Percentiles rank a stretch among this genome's conserved stretches.
These are phyloP conservation scores for Starmerella davenportii DNA, from an alignment of 805 yeast species.

Conservation along the genomic window DNA sequence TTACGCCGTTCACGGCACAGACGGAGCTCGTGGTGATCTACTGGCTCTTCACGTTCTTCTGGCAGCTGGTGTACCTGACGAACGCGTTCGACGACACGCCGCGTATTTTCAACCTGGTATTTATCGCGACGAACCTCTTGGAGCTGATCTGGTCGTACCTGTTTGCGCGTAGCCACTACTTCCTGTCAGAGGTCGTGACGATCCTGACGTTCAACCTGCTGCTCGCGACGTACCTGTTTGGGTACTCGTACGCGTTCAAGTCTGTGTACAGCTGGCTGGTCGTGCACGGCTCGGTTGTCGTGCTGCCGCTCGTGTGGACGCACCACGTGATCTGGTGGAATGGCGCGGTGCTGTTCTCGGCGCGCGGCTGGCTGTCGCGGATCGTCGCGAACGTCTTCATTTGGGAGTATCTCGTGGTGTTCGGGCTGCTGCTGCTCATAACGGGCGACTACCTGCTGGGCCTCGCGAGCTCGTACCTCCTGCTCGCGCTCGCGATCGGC, in stretches of 20 bases:
- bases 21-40: slow-evolving; percentile 26
- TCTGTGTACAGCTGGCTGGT: slow-evolving; percentile 36
- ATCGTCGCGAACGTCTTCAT: slow-evolving; percentile 53
- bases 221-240: slow-evolving; percentile 35
- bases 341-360: slow-evolving; percentile 59
- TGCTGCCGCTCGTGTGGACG: slow-evolving; percentile 61
- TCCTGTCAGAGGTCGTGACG: slow-evolving; percentile 40
- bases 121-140: slow-evolving; percentile 41
- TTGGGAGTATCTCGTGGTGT: slow-evolving; percentile 61
- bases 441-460: slow-evolving; percentile 61
- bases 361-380: slow-evolving; percentile 40
- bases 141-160: slow-evolving; percentile 46
- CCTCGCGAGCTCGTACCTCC: slow-evolving; percentile 36
- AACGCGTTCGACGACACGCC: slow-evolving; percentile 17
- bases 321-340: slow-evolving; percentile 65
- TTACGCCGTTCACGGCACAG: slow-evolving; percentile 54
- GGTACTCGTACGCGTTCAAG: slow-evolving; percentile 40
- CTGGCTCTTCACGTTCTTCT: slow-evolving; percentile 38
- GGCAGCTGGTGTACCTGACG: slow-evolving; percentile 31
- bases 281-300: slow-evolving; percentile 47
- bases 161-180: slow-evolving; percentile 41
- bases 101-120: slow-evolving; percentile 37
- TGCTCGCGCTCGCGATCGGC: slow-evolving; percentile 49
- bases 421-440: slow-evolving; percentile 36
- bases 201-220: slow-evolving; percentile 44